phyloP scores from a whole-genome alignment of 1,284 basidiomycete genomes.

The Nidula niveotomentosa region DNA sequence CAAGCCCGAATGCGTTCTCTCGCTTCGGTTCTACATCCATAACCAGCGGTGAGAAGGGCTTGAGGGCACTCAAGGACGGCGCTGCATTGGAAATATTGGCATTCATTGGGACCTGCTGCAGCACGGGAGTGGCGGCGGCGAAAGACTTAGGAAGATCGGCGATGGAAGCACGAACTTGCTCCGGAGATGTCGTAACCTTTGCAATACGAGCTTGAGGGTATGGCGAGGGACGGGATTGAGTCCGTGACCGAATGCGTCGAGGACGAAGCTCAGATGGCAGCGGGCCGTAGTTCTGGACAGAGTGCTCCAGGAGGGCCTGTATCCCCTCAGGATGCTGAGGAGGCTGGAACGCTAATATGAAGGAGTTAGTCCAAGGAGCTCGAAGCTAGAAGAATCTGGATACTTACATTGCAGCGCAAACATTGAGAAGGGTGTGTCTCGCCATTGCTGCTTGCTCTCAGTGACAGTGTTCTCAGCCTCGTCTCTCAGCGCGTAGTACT shows the following conservation, averaged over 20 bases:
- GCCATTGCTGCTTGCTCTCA: conserved; percentile 66
- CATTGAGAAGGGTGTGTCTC: conserved; percentile 71
- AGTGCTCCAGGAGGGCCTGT: conserved; percentile 72
- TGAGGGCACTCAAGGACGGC: conserved; percentile 35
- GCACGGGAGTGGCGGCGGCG: conserved; percentile 17
- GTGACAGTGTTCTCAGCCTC: conserved; percentile 67
- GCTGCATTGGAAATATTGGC: conserved; percentile 35
- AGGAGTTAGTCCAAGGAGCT: not conserved
- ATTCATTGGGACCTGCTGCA: conserved; percentile 35
- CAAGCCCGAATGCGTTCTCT: conserved; percentile 36
- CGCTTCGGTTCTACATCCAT: conserved; percentile 31
- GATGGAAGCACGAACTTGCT: conserved; percentile 27
- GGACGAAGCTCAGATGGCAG: conserved; percentile 67
- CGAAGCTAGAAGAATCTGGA: not conserved
- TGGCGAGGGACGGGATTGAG: conserved; percentile 67
- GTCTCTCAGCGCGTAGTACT: conserved; percentile 66
- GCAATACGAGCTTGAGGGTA: conserved; percentile 54
- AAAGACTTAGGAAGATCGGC: conserved; percentile 1
- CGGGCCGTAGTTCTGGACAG: conserved; percentile 65
- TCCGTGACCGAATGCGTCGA: conserved; percentile 61
- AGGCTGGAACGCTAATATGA: conserved; percentile 62
- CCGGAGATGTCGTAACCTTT: conserved; percentile 42
- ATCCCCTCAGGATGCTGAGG: conserved; percentile 64
- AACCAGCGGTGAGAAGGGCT: conserved; percentile 40
- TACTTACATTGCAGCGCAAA: conserved; percentile 71